These are phyloP conservation scores for Alternaria sp. DNA, from an alignment of 2,329 filamentous ascomycete species.

Conservation along the genomic window DNA sequence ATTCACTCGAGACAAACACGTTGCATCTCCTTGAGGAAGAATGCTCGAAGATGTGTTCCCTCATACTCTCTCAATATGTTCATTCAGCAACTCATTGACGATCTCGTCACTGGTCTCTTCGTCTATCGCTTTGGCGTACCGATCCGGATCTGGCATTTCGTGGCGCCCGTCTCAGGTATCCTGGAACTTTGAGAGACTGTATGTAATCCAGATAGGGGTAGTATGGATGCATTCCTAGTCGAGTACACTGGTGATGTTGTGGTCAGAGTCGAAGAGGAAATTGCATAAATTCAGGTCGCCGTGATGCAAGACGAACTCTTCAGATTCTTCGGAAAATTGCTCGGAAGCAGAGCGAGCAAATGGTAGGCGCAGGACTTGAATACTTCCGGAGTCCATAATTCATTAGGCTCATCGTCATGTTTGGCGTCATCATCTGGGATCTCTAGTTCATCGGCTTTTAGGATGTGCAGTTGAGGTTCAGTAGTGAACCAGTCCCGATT, in stretches of 20 bases:
- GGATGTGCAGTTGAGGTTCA: not conserved
- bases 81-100: too few species aligned
- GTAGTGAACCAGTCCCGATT: constrained; percentile 2
- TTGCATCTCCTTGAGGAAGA: not conserved
- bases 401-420: too few species aligned
- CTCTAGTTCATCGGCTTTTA: not conserved
- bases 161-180: too few species aligned
- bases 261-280: not conserved
- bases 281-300: not conserved
- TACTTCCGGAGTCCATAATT: too few species aligned
- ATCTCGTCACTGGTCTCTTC: too few species aligned
- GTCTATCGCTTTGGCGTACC: too few species aligned
- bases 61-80: not conserved
- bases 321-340: not conserved
- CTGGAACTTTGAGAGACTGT: not conserved
- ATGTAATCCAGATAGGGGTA: not conserved
- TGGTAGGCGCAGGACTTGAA: not conserved
- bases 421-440: too few species aligned
- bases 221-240: not conserved
- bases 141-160: too few species aligned
- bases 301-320: not conserved
- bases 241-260: not conserved
- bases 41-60: not conserved
- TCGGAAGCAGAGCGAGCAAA: not conserved
- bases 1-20: not conserved